Percentiles rank a stretch among this genome's conserved stretches.
Conservation (phyloP, 495 filamentous ascomycete genomes). For the Hypomontagnella monticulosa region DNA sequence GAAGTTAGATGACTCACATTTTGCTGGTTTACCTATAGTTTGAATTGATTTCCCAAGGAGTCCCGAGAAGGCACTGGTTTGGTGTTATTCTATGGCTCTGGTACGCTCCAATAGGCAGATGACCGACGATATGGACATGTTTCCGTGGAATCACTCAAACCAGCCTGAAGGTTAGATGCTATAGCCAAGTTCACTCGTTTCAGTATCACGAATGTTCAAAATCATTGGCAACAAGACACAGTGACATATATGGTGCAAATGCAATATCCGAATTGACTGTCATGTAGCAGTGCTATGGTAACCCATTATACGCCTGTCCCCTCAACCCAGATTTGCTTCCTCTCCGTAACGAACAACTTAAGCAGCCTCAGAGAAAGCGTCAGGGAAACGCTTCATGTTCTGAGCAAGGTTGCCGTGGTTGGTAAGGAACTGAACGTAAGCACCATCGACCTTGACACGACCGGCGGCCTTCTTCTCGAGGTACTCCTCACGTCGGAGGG, state of each 20-base stretch:
- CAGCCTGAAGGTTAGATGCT: neutral
- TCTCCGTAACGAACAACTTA: conserved; percentile 41
- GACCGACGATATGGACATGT: no score
- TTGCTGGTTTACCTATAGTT: no score
- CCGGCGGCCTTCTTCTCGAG: conserved; percentile 88
- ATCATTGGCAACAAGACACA: neutral
- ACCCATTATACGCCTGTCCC: conserved; percentile 49
- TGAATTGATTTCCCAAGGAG: no score
- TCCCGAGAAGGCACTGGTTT: no score
- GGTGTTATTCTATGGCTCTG: no score
- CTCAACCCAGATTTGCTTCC: conserved; percentile 51
- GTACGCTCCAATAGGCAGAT: no score
- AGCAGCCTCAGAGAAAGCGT: conserved; percentile 74
- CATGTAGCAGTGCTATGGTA: conserved; percentile 50
- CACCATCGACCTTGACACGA: conserved; percentile 92
- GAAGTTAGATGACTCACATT: no score
- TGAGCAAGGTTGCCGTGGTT: conserved; percentile 84
- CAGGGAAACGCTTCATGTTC: conserved; percentile 93
- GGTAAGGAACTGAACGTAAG: conserved; percentile 97
- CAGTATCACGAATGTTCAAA: neutral
- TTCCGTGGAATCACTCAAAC: no score
- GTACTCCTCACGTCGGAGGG: conserved; percentile 96
- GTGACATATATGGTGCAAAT: conserved; percentile 38
- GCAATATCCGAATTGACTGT: conserved; percentile 51
- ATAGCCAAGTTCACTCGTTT: neutral